Evolutionary conservation across 306 rosid genomes (phyloP), one percentile per base, ranked within the genome.

Genomic region (Vicia villosa): DNA sequence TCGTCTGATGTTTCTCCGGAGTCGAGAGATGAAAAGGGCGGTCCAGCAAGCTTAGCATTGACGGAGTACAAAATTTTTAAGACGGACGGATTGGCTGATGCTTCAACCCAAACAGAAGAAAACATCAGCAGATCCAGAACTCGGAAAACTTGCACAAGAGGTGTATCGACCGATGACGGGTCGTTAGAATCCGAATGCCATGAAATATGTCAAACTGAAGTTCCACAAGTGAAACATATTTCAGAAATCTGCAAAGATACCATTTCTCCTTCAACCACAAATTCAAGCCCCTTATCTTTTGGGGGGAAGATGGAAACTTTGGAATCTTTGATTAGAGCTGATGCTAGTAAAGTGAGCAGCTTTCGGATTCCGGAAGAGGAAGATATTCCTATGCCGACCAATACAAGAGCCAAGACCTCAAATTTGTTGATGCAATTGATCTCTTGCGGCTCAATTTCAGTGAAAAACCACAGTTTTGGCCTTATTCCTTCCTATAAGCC

Each of bases 71-170:
- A 95, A 79, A 81, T 91, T 72, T 84, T 79, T 64, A 87, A 91
- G 83, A 84, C 78, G 43, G 99, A 91, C 55, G 97, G 99, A 58
- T 74, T 82, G 67, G 96, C 96, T 21, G 92, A 95, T 78, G 99
- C 97, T 47, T 84, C 97, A 4, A 95, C 99, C 20, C 99, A 95
- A 77, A 95, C 99, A 5, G 97, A 95, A 77, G 99, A 91, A 71
- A 83, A 79, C 72, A 82, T 46, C 17, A 51, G 79, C 74, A 78
- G 82, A 51, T 51, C 78, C 7, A 89, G 81, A 80, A 12, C 80
- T 40, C 87, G 73, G 66, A 89, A 87, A 72, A 89, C 91, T 63
- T 95, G 99, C 83, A 86, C 95, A 12, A 86, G 97, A 78, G 97
- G 97, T 56, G 97, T 95, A 63, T 95, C 99, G 3, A 95, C 99